A percentile compares a stretch with the other conserved stretches of the same genome.
phyloP scores from a whole-genome alignment of 495 filamentous ascomycete genomes.

The Pseudomonodictys pantanalensis region DNA sequence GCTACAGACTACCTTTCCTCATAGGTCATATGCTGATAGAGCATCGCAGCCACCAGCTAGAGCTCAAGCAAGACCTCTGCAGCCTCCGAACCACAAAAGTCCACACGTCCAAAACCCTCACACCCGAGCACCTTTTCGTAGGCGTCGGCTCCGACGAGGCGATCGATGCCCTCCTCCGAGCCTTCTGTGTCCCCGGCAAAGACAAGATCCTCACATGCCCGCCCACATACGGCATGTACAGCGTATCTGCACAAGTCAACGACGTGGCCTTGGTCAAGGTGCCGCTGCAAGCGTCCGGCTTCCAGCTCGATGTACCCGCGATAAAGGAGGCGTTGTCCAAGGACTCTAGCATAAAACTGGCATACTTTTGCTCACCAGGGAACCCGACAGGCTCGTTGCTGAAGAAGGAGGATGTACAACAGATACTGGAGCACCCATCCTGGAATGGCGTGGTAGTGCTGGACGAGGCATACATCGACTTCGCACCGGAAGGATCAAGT shows the following conservation, averaged over 20 bases:
- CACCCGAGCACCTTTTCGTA: conserved; percentile 82
- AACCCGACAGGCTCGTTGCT: conserved; percentile 86
- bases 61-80: conserved; percentile 84
- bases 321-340: conserved; percentile 63
- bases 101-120: conserved; percentile 72
- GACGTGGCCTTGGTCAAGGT: conserved; percentile 83
- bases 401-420: conserved; percentile 67
- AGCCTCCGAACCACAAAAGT: conserved; percentile 79
- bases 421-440: conserved; percentile 77
- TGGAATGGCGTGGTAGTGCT: conserved; percentile 95
- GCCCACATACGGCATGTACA: conserved; percentile 98
- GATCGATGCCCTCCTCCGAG: conserved; percentile 87
- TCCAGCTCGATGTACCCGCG: conserved; percentile 66
- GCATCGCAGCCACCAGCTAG: conserved; percentile 65
- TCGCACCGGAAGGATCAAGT: conserved; percentile 72
- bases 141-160: conserved; percentile 96
- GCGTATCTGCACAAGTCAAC: conserved; percentile 88
- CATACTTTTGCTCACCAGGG: conserved; percentile 89
- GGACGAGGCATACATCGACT: conserved; percentile 97
- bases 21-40: background rate
- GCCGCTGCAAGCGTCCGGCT: conserved; percentile 62
- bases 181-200: conserved; percentile 81
- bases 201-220: conserved; percentile 93
- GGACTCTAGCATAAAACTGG: conserved; percentile 73
- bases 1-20: conserved; percentile 26